Conservation (phyloP, 345 rosid genomes). For the Syzygium aqueum region DNA sequence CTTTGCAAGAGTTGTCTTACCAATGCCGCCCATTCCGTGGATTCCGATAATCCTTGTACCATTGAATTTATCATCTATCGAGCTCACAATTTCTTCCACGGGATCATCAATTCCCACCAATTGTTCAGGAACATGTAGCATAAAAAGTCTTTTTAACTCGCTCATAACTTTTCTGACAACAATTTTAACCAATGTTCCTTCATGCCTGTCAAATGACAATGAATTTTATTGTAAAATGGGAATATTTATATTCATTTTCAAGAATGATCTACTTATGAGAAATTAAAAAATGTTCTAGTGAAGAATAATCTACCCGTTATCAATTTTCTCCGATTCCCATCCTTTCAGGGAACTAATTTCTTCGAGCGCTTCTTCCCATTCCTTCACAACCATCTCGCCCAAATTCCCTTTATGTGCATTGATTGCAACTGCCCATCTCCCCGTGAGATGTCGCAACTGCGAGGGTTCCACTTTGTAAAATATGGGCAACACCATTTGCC, state of each 20-base stretch:
- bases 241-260: too few relatives aligned
- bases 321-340: background rate
- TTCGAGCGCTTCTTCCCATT: background rate
- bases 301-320: background rate
- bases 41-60: background rate
- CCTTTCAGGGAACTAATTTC: background rate
- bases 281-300: too few relatives aligned
- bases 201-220: background rate
- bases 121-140: fast-evolving
- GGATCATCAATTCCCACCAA: fast-evolving
- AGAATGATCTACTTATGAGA: background rate
- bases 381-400: background rate
- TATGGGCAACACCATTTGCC: background rate
- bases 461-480: background rate
- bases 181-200: background rate
- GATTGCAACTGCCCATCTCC: fast-evolving
- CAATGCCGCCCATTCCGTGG: background rate
- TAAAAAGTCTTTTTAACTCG: background rate
- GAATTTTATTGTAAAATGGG: fast-evolving
- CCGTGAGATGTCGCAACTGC: fast-evolving
- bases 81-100: fast-evolving
- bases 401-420: fast-evolving
- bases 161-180: fast-evolving
- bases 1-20: background rate
- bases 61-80: fast-evolving